These are phyloP conservation scores for Exidia glandulosa DNA, from an alignment of 768 basidiomycete genomes.

Conservation along the genomic window DNA sequence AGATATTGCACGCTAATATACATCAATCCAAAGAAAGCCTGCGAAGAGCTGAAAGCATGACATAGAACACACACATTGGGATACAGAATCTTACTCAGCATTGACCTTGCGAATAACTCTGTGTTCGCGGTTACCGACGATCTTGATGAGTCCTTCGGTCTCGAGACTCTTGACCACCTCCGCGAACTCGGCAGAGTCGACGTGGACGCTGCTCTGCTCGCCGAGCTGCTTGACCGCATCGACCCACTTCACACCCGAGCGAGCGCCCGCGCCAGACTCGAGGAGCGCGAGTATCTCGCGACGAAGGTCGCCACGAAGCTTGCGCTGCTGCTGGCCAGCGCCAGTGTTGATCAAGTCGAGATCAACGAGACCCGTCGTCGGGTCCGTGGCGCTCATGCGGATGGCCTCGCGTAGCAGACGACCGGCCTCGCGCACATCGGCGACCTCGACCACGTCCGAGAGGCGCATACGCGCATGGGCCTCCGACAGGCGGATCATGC, in stretches of 20 bases:
- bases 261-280: slow-evolving; percentile 34
- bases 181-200: slow-evolving; percentile 71
- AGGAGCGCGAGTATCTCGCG: slow-evolving; percentile 63
- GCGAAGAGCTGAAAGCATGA: too few relatives aligned
- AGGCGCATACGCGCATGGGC: slow-evolving; percentile 96
- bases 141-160: slow-evolving; percentile 77
- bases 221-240: slow-evolving; percentile 72
- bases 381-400: slow-evolving; percentile 90
- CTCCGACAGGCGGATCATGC: slow-evolving; percentile 72
- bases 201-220: slow-evolving; percentile 72
- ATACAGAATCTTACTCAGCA: too few relatives aligned
- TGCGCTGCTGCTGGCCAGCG: slow-evolving; percentile 76
- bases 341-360: slow-evolving; percentile 93
- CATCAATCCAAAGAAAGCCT: too few relatives aligned
- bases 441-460: slow-evolving; percentile 71
- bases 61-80: too few relatives aligned
- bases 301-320: slow-evolving; percentile 81
- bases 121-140: slow-evolving; percentile 78
- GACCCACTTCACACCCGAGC: slow-evolving; percentile 64
- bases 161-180: slow-evolving; percentile 70
- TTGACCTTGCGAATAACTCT: slow-evolving; percentile 60
- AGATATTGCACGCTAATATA: too few relatives aligned
- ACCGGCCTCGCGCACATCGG: slow-evolving; percentile 82
- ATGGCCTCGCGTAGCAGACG: slow-evolving; percentile 97
- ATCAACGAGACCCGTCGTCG: slow-evolving; percentile 93